phyloP scores from a whole-genome alignment of 805 yeast species.

The Candida ovalis region DNA sequence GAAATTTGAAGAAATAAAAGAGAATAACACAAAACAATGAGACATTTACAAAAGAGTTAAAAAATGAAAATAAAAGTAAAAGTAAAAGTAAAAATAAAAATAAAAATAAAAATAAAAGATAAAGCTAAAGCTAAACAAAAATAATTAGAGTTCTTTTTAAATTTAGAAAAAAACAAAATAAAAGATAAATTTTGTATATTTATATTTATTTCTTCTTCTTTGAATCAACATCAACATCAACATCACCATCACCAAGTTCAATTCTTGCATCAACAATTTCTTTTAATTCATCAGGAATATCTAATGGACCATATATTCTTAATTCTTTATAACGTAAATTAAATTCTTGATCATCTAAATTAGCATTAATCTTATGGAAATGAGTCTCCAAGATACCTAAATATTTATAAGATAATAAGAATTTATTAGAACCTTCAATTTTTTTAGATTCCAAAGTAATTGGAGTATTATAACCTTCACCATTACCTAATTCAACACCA shows the following conservation, averaged over 20 bases:
- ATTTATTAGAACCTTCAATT: constrained; percentile 31
- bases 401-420: constrained; percentile 54
- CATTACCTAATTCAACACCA: constrained; percentile 61
- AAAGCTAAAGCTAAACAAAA: too few relatives aligned
- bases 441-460: constrained; percentile 8
- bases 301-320: constrained; percentile 63
- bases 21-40: too few relatives aligned
- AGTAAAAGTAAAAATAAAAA: too few relatives aligned
- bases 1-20: not conserved
- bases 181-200: not conserved
- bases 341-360: constrained; percentile 25
- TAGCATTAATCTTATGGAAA: constrained; percentile 36
- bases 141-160: too few relatives aligned
- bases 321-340: constrained; percentile 49
- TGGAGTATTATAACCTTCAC: constrained; percentile 79
- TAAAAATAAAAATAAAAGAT: too few relatives aligned
- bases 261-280: constrained; percentile 39
- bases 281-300: constrained; percentile 39
- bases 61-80: not conserved
- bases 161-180: too few relatives aligned
- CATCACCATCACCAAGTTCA: constrained; percentile 28
- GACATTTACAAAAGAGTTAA: too few relatives aligned
- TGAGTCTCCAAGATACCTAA: constrained; percentile 47
- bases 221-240: constrained; percentile 26
- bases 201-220: constrained; percentile 1